phyloP scores from a whole-genome alignment of 2,329 filamentous ascomycete genomes.

The Arthroderma sp. region DNA sequence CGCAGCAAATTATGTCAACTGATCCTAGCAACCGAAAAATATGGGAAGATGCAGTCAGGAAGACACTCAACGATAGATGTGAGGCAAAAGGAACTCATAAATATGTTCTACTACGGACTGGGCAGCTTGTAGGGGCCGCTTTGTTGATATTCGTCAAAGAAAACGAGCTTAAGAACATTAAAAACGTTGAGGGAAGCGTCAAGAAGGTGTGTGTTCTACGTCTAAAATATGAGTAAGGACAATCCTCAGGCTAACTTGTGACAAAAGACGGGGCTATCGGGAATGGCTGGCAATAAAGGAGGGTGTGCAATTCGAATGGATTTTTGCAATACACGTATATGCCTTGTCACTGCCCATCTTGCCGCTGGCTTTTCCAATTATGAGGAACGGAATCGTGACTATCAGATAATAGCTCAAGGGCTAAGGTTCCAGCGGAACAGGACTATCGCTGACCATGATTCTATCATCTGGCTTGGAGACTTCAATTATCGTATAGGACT shows the following conservation, averaged over 20 bases:
- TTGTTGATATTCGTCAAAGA: slow-evolving; percentile 81
- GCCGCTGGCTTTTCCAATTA: slow-evolving; percentile 95
- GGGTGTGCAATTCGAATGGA: slow-evolving; percentile 94
- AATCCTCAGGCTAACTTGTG: not conserved
- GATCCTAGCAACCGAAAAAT: slow-evolving; percentile 71
- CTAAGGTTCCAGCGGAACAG: slow-evolving; percentile 83
- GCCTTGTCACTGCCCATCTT: slow-evolving; percentile 91
- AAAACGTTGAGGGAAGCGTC: slow-evolving; percentile 89
- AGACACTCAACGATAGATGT: slow-evolving; percentile 61
- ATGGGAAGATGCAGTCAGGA: slow-evolving; percentile 75
- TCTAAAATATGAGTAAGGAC: not conserved
- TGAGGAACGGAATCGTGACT: slow-evolving; percentile 89
- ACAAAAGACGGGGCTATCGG: slow-evolving; percentile 66
- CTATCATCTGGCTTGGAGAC: slow-evolving; percentile 89
- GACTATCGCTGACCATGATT: slow-evolving; percentile 80
- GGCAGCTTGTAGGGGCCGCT: slow-evolving; percentile 87
- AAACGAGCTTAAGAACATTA: slow-evolving; percentile 65
- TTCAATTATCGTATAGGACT: slow-evolving; percentile 97
- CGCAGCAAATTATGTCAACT: slow-evolving; percentile 98
- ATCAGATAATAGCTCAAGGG: slow-evolving; percentile 74
- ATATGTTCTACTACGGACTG: slow-evolving; percentile 81
- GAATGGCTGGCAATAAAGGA: slow-evolving; percentile 96
- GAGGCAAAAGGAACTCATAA: slow-evolving; percentile 53
- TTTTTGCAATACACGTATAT: slow-evolving; percentile 81
- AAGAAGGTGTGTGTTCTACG: slow-evolving; percentile 52